Evolutionary conservation across 2,329 filamentous ascomycete species (phyloP), one percentile per base, ranked within the genome.

Genomic region (Dryadomyces quercivorus): DNA sequence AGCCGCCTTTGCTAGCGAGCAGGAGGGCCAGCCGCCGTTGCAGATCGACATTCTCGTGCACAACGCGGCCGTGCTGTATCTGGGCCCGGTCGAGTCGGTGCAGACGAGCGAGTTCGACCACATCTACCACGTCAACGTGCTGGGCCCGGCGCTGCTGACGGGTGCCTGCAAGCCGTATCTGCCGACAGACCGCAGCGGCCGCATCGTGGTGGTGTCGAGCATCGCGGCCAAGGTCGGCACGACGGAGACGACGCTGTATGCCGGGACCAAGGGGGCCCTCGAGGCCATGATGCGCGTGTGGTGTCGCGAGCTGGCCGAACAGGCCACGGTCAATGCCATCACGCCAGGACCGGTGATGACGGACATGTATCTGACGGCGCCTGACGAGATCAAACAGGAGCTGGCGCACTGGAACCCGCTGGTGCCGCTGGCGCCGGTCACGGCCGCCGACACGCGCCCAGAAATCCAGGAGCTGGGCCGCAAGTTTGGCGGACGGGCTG

Each of bases 41-140:
- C 10, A 40, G 15, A 76, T 95, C 63, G 88, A 94, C 69, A 88
- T 94, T 58, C 73, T 95, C 53, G 73, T 95, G 72, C 93, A 95
- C 76, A 94, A 94, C 67, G 89, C 89, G 22, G 89, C 88, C 52
- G 72, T 83, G 6, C 72, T 79, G 40, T 71, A 78, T 44, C 92
- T 92, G 69, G 78, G 84, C 60, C 66, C 72, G 22, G 70, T 86
- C 26, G 76, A 80, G 52, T 78, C 86, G 20, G 78, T 88, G 57
- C 78, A 76, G 3, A 65, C 75, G 8, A 74, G 75, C 15, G 78
- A 89, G 63, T 94, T 91, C 70, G 76, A 82, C 47, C 72, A 76
- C 61, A 81, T 85, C 55, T 94, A 88, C 72, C 77, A 78, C 55
- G 77, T 93, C 70, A 95, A 95, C 64, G 88, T 94, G n/a, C 78